These are phyloP conservation scores for Chlamydomonas applanata DNA, from an alignment of 139 green algal genomes.

Conservation along the genomic window DNA sequence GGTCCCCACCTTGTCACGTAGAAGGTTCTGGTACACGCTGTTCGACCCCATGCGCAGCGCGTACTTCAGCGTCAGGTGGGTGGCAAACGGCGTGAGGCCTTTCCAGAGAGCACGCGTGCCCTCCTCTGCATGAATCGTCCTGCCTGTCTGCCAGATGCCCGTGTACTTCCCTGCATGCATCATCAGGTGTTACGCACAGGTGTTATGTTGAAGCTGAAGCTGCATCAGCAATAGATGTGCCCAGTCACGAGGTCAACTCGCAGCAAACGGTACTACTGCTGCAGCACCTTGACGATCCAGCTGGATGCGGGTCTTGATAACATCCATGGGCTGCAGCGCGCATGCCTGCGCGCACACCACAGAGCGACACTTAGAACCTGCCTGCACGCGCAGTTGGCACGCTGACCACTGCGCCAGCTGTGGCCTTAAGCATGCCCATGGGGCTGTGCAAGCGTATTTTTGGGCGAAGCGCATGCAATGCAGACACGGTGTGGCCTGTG, in stretches of 20 bases:
- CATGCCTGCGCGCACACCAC: constrained; percentile 45
- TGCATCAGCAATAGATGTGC: too few relatives aligned
- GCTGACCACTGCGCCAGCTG: too few relatives aligned
- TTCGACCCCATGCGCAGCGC: constrained; percentile 92
- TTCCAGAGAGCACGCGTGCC: constrained; percentile 88
- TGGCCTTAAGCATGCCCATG: neutral
- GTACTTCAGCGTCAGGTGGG: constrained; percentile 95
- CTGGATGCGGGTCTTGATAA: constrained; percentile 94
- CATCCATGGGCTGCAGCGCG: constrained; percentile 90
- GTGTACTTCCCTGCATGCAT: constrained; percentile 68
- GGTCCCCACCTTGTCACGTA: constrained; percentile 59
- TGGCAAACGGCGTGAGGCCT: constrained; percentile 92
- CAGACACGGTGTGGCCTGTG: too few relatives aligned
- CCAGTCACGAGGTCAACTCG: too few relatives aligned
- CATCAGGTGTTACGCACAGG: too few relatives aligned
- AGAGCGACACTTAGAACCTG: too few relatives aligned
- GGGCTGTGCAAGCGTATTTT: neutral
- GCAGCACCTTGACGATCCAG: constrained; percentile 66
- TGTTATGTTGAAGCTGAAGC: too few relatives aligned
- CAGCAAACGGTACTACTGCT: too few relatives aligned
- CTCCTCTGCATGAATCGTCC: constrained; percentile 76
- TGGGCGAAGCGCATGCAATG: neutral
- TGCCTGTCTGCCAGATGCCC: constrained; percentile 78
- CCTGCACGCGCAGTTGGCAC: too few relatives aligned
- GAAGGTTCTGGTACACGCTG: constrained; percentile 75